Evolutionary conservation across 208 protist species (phyloP).

Genomic region (Acanthamoeba sp.): DNA sequence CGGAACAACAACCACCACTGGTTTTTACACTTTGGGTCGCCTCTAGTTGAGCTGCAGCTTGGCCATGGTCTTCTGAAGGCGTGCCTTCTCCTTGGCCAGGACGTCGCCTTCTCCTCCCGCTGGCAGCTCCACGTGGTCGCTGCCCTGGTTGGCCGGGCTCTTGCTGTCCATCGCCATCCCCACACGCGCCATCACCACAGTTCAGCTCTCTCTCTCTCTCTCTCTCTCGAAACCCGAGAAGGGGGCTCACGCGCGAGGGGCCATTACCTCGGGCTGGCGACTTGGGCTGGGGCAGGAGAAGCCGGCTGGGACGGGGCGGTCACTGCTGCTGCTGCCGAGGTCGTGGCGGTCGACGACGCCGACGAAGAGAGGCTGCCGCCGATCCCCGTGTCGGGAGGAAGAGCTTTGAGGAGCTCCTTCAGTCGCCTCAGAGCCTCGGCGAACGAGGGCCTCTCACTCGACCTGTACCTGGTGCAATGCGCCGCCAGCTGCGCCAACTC

Average conservation of each 20-base stretch:
- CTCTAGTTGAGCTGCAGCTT: too few relatives aligned
- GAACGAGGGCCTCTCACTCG: not conserved
- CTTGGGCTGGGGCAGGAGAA: too few relatives aligned
- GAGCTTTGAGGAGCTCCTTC: conserved; percentile 23
- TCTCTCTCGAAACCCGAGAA: too few relatives aligned
- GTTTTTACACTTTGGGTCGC: too few relatives aligned
- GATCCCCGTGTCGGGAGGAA: too few relatives aligned
- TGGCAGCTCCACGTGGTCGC: conserved; percentile 21
- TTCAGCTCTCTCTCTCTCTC: not conserved
- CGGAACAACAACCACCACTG: too few relatives aligned
- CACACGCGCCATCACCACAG: not conserved
- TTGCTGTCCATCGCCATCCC: too few relatives aligned
- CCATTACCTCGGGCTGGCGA: too few relatives aligned
- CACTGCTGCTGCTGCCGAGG: too few relatives aligned
- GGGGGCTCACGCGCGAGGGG: too few relatives aligned
- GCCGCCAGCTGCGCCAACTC: not conserved
- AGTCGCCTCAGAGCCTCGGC: conserved; percentile 12
- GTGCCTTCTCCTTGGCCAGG: not conserved
- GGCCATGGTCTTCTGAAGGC: not conserved
- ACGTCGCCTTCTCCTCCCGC: conserved; percentile 15
- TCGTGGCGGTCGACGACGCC: not conserved
- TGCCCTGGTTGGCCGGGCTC: not conserved
- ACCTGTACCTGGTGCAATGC: not conserved
- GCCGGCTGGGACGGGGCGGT: too few relatives aligned
- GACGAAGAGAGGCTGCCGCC: not conserved